Percentiles rank a stretch among this genome's conserved stretches.
Evolutionary conservation across 2,329 filamentous ascomycete species (phyloP).

Genomic region (Alternaria angustiovoidea): DNA sequence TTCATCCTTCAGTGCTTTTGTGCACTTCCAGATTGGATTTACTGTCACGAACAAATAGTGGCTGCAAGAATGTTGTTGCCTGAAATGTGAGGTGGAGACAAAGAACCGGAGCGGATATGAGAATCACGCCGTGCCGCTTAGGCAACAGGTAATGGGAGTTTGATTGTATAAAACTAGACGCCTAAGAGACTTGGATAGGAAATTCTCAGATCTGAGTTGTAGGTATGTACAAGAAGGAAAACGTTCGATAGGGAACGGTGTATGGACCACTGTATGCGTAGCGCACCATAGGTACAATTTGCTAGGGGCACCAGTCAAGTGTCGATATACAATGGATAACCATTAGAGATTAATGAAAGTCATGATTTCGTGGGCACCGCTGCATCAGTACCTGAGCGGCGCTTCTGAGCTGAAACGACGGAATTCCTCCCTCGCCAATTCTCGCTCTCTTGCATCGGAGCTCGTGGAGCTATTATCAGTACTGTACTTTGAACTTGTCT

Average conservation of each 20-base stretch:
- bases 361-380: background rate
- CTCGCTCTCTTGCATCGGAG: constrained; percentile 20
- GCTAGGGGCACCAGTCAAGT: background rate
- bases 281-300: background rate
- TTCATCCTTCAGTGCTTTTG: background rate
- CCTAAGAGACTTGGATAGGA: background rate
- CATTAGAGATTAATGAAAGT: background rate
- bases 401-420: constrained; percentile 32
- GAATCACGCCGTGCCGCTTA: background rate
- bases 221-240: background rate
- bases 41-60: background rate
- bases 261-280: background rate
- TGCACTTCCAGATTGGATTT: background rate
- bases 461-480: constrained; percentile 17
- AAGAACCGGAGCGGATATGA: constrained; percentile 12
- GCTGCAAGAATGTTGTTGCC: constrained; percentile 9
- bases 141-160: background rate
- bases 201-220: constrained; percentile 1
- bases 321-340: background rate
- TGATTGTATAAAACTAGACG: background rate
- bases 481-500: constrained; percentile 12
- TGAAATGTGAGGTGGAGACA: constrained; percentile 3
- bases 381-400: constrained; percentile 1
- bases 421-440: constrained; percentile 29
- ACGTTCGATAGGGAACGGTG: background rate